Evolutionary conservation across 176 grass and related monocot species (phyloP).

Genomic region (Panicum miliaceum): DNA sequence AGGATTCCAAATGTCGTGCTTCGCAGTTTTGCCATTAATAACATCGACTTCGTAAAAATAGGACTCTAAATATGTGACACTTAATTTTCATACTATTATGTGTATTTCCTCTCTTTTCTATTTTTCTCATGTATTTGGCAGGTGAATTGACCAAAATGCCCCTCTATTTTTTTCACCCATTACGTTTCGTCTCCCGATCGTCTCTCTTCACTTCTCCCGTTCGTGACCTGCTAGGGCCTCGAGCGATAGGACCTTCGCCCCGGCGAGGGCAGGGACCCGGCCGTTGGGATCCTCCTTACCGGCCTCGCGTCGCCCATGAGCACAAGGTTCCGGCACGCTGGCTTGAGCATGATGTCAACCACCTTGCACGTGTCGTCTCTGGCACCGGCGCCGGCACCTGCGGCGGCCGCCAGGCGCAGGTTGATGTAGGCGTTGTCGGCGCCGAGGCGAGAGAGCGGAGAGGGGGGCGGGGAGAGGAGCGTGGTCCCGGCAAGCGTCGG

Average conservation of each 20-base stretch:
- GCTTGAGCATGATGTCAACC: slow-evolving; percentile 75
- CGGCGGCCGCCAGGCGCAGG: slow-evolving; percentile 37
- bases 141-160: too few species aligned
- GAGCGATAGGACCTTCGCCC: slow-evolving; percentile 61
- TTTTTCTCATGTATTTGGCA: too few species aligned
- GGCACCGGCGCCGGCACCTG: not conserved
- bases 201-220: too few species aligned
- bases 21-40: too few species aligned
- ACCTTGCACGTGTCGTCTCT: slow-evolving; percentile 71
- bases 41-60: too few species aligned
- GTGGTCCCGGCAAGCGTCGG: slow-evolving; percentile 13
- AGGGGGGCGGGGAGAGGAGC: slow-evolving; percentile 31
- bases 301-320: slow-evolving; percentile 70
- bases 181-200: too few species aligned
- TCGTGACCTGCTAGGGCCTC: too few species aligned
- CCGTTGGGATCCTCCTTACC: slow-evolving; percentile 52
- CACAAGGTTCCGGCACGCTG: slow-evolving; percentile 73
- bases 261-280: slow-evolving; percentile 34
- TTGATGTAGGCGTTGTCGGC: slow-evolving; percentile 44
- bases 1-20: too few species aligned
- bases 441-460: slow-evolving; percentile 34
- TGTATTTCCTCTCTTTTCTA: too few species aligned
- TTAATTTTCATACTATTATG: too few species aligned
- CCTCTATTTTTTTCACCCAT: too few species aligned
- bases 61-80: too few species aligned